Evolutionary conservation across 805 yeast genomes (phyloP).

Genomic region (Suhomyces prunicola): DNA sequence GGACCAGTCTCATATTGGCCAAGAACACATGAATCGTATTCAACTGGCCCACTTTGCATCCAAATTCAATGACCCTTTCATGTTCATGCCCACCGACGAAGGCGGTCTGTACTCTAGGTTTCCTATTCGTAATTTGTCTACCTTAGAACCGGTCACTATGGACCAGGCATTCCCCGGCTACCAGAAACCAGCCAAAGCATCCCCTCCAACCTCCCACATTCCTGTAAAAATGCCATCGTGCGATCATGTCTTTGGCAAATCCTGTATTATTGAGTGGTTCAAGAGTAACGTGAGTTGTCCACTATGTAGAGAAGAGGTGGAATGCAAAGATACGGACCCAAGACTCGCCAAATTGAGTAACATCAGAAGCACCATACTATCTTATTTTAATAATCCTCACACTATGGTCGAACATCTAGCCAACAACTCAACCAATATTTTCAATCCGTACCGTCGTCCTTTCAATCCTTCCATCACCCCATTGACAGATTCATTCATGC

Average conservation of each 20-base stretch:
- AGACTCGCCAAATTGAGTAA: constrained; percentile 10
- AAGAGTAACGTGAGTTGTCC: constrained; percentile 40
- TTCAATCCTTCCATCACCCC: constrained; percentile 35
- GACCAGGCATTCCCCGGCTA: constrained; percentile 31
- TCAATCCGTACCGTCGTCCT: constrained; percentile 36
- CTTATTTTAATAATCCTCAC: constrained; percentile 16
- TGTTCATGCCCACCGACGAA: constrained; percentile 32
- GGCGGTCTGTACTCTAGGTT: constrained; percentile 24
- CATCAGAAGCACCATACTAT: constrained; percentile 12
- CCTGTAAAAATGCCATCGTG: constrained; percentile 43
- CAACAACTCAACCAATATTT: constrained; percentile 33
- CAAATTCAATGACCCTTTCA: constrained; percentile 29
- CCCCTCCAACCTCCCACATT: constrained; percentile 19
- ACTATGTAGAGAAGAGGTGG: constrained; percentile 38
- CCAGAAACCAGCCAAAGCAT: constrained; percentile 10
- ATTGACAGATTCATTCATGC: constrained; percentile 35
- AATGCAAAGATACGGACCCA: constrained; percentile 20
- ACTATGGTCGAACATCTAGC: constrained; percentile 22
- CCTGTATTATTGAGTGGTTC: constrained; percentile 42
- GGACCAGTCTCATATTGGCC: not conserved
- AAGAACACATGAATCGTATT: not conserved
- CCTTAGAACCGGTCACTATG: constrained; percentile 13
- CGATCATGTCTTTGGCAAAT: constrained; percentile 38
- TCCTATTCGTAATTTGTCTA: constrained; percentile 24
- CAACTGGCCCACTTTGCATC: not conserved